Conservation (phyloP, 257 asterid genomes). For the Anisodus acutangulus region DNA sequence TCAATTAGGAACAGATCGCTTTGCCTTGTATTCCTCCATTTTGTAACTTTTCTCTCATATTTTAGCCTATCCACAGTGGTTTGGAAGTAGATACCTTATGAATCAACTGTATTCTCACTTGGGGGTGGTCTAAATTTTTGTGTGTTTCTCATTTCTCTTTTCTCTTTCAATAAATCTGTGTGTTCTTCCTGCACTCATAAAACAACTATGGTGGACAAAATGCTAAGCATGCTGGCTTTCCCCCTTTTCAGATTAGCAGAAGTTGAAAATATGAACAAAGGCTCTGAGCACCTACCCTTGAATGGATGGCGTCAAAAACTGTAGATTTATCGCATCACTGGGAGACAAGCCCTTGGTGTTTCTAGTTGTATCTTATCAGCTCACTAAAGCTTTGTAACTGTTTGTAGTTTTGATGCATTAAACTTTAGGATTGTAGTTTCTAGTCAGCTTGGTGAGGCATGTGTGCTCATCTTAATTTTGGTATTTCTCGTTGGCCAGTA, state of each 20-base stretch:
- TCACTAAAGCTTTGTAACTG: not conserved
- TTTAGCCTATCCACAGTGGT: not conserved
- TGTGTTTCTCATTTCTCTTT: not conserved
- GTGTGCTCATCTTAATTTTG: not conserved
- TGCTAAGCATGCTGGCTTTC: not conserved
- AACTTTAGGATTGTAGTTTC: not conserved
- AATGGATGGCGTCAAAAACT: not conserved
- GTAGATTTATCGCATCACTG: not conserved
- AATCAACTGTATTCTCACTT: not conserved
- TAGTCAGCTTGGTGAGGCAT: not conserved
- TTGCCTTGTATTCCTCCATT: not conserved
- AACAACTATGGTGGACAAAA: not conserved
- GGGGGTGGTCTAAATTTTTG: not conserved
- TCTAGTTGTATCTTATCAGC: not conserved
- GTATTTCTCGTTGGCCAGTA: not conserved
- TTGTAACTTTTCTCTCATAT: no score
- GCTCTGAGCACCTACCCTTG: not conserved
- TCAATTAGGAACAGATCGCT: not conserved
- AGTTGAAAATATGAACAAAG: not conserved
- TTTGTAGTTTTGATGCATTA: not conserved
- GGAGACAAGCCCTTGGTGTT: not conserved
- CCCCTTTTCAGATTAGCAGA: not conserved
- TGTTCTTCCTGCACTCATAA: not conserved
- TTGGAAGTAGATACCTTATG: not conserved
- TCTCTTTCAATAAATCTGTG: not conserved